A percentile compares a stretch with the other conserved stretches of the same genome.
phyloP scores from a whole-genome alignment of 225 moss, liverwort and hornwort genomes.

The Lunularia cruciata region DNA sequence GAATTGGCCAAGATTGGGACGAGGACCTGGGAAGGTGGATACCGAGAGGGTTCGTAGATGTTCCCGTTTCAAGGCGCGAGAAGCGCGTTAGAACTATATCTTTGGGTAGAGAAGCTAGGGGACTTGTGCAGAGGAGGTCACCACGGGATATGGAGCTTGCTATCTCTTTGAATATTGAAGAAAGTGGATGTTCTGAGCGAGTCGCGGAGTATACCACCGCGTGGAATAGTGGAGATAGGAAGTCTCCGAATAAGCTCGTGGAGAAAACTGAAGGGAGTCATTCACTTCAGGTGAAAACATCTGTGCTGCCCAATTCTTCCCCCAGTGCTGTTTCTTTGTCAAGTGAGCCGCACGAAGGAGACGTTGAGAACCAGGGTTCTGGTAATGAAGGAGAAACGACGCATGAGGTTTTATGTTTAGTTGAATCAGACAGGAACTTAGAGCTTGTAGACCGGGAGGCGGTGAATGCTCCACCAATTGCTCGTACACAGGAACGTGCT shows the following conservation, averaged over 20 bases:
- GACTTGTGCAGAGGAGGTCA: neutral
- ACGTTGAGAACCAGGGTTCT: neutral
- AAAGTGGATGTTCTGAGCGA: neutral
- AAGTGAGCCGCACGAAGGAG: neutral
- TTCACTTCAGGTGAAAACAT: conserved; percentile 2
- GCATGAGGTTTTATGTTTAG: neutral
- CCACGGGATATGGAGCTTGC: conserved; percentile 25
- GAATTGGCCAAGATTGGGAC: conserved; percentile 61
- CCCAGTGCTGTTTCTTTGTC: neutral
- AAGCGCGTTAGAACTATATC: conserved; percentile 26
- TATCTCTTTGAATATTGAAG: conserved; percentile 25
- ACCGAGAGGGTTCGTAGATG: conserved; percentile 39
- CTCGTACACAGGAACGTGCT: neutral
- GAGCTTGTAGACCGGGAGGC: neutral
- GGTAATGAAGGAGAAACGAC: neutral
- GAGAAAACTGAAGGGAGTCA: neutral
- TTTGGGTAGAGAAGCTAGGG: conserved; percentile 24
- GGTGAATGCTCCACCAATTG: neutral
- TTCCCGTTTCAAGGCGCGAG: conserved; percentile 15
- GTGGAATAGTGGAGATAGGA: conserved; percentile 6
- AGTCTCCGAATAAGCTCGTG: neutral
- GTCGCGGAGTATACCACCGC: conserved; percentile 6
- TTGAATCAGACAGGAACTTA: neutral
- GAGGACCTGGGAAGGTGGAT: conserved; percentile 52
- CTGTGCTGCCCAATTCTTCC: conserved; percentile 27